These are phyloP conservation scores for Russula vinacea DNA, from an alignment of 768 basidiomycete genomes.

Conservation along the genomic window DNA sequence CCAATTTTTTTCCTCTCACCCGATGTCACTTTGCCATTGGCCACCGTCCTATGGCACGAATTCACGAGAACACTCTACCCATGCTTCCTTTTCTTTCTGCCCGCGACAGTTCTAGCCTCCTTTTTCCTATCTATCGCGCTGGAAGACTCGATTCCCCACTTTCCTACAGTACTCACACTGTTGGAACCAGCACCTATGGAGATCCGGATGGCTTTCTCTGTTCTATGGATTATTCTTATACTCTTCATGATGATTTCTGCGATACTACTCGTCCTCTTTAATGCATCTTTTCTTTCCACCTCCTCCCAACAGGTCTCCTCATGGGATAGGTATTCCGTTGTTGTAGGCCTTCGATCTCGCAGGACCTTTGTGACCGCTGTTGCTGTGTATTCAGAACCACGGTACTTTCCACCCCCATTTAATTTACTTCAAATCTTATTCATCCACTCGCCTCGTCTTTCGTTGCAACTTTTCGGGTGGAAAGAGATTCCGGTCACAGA, in stretches of 20 bases:
- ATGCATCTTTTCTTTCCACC: slow-evolving; percentile 29
- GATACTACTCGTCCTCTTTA: slow-evolving; percentile 38
- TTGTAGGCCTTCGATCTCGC: slow-evolving; percentile 47
- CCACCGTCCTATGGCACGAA: slow-evolving; percentile 42
- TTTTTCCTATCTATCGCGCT: slow-evolving; percentile 51
- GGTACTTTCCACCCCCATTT: slow-evolving; percentile 51
- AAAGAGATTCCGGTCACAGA: slow-evolving; percentile 22
- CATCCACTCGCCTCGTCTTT: slow-evolving; percentile 26
- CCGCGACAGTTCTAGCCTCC: slow-evolving; percentile 43
- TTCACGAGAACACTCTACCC: slow-evolving; percentile 42
- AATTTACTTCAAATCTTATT: slow-evolving; percentile 41
- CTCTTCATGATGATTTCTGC: slow-evolving; percentile 38
- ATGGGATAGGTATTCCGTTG: slow-evolving; percentile 52
- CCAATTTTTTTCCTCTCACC: slow-evolving; percentile 45
- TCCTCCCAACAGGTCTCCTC: slow-evolving; percentile 13
- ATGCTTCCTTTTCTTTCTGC: slow-evolving; percentile 47
- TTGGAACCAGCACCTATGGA: slow-evolving; percentile 43
- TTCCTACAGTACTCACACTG: slow-evolving; percentile 27
- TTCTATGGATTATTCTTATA: slow-evolving; percentile 39
- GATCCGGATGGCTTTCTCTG: slow-evolving; percentile 45
- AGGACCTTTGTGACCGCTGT: slow-evolving; percentile 41
- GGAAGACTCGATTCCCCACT: slow-evolving; percentile 35
- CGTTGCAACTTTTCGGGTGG: slow-evolving; percentile 30
- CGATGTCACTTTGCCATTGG: slow-evolving; percentile 44
- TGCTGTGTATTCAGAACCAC: slow-evolving; percentile 36